Evolutionary conservation across 148 eudicot species (phyloP).

Genomic region (Beta vulgaris): DNA sequence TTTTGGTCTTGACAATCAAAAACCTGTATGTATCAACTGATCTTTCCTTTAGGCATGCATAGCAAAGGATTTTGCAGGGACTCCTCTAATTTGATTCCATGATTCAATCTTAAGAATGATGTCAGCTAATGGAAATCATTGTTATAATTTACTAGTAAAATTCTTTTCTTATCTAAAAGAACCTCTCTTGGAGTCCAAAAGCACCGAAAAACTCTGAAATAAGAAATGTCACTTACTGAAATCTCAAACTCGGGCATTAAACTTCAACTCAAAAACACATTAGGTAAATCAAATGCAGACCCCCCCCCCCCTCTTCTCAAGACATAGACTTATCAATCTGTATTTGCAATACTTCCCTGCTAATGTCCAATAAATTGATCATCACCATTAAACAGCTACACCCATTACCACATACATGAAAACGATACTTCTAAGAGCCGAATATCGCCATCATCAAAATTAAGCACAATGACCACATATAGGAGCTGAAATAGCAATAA

Average conservation of each 20-base stretch:
- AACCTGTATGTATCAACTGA: not conserved
- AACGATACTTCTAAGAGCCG: not conserved
- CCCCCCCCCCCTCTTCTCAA: no score
- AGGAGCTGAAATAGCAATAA: not conserved
- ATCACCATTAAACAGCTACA: not conserved
- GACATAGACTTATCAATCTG: not conserved
- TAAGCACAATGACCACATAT: not conserved
- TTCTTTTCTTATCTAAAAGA: not conserved
- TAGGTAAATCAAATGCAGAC: not conserved
- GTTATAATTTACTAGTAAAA: not conserved
- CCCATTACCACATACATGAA: not conserved
- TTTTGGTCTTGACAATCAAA: not conserved
- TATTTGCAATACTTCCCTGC: not conserved
- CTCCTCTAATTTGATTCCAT: no score
- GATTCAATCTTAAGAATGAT: no score
- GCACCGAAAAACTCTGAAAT: not conserved
- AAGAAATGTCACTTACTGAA: not conserved
- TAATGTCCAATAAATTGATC: not conserved
- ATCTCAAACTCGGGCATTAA: not conserved
- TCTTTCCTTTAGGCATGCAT: not conserved
- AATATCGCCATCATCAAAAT: not conserved
- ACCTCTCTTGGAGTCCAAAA: not conserved
- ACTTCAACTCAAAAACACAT: not conserved
- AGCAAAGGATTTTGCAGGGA: not conserved
- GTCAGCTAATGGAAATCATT: not conserved